phyloP scores from a whole-genome alignment of 73 alveolate genomes.

The Paramecium tetraurelia region DNA sequence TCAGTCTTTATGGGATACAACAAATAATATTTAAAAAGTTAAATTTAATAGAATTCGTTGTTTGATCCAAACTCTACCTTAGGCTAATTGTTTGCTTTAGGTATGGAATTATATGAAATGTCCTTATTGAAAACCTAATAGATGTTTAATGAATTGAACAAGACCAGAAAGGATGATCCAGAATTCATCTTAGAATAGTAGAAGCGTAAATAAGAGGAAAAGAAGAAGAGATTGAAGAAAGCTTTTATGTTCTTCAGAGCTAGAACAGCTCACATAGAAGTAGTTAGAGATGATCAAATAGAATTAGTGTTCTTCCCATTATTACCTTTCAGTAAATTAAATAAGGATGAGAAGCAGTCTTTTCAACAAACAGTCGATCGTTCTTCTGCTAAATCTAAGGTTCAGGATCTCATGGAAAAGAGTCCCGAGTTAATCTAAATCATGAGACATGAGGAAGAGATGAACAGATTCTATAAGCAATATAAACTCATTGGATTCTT shows the following conservation, averaged over 20 bases:
- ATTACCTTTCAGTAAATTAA: conserved; percentile 45
- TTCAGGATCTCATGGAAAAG: conserved; percentile 73
- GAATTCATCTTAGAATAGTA: background rate
- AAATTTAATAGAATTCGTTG: background rate
- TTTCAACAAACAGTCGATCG: conserved; percentile 60
- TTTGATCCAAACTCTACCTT: conserved; percentile 55
- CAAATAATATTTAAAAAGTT: background rate
- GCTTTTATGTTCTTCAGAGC: conserved; percentile 39
- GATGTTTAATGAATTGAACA: conserved; percentile 48
- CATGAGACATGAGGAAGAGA: conserved; percentile 87
- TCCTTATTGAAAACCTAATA: conserved; percentile 69
- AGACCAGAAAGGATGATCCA: background rate
- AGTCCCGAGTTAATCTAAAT: conserved; percentile 88
- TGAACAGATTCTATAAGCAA: conserved; percentile 65
- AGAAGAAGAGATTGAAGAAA: background rate
- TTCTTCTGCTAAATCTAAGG: conserved; percentile 59
- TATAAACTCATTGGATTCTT: conserved; percentile 71
- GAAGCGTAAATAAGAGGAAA: background rate
- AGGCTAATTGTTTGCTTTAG: conserved; percentile 24
- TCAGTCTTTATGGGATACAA: background rate
- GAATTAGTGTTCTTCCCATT: conserved; percentile 52
- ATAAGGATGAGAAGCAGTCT: conserved; percentile 55
- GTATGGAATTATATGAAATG: conserved; percentile 22
- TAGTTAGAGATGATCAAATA: conserved; percentile 38
- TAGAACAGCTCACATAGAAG: conserved; percentile 59